A percentile compares a stretch with the other conserved stretches of the same genome.
These are phyloP conservation scores for Hyparrhenia diplandra DNA, from an alignment of 176 grass and related monocot genomes.

Conservation along the genomic window DNA sequence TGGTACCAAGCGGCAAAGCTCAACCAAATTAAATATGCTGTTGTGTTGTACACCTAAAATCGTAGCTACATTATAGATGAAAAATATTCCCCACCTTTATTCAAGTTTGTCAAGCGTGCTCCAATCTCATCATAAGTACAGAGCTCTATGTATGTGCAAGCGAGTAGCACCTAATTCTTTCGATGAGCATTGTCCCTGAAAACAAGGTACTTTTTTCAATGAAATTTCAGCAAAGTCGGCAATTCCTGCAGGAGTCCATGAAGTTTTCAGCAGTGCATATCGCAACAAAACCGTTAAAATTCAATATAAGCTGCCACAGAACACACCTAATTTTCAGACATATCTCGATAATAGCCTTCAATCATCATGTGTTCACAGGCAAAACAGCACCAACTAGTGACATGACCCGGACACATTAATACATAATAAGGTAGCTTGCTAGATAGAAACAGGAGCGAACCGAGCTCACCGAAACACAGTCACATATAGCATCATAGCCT, in stretches of 20 bases:
- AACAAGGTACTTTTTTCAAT: not conserved
- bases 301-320: not conserved
- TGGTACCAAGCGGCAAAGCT: not conserved
- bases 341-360: slow-evolving; percentile 7
- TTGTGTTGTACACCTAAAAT: too few relatives aligned
- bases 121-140: too few relatives aligned
- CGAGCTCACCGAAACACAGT: not conserved
- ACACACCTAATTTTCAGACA: not conserved
- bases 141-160: not conserved
- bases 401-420: not conserved
- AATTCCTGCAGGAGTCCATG: not conserved
- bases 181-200: not conserved
- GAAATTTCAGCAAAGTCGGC: not conserved
- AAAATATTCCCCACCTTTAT: too few relatives aligned
- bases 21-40: not conserved
- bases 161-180: not conserved
- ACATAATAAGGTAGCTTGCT: not conserved
- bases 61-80: too few relatives aligned
- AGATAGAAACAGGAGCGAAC: not conserved
- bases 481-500: not conserved
- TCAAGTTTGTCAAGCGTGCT: too few relatives aligned
- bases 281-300: not conserved
- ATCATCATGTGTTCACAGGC: not conserved
- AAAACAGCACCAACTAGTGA: not conserved
- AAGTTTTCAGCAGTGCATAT: not conserved